Evolutionary conservation across 169 alveolate genomes (phyloP).

Genomic region (Eimeria acervulina): DNA sequence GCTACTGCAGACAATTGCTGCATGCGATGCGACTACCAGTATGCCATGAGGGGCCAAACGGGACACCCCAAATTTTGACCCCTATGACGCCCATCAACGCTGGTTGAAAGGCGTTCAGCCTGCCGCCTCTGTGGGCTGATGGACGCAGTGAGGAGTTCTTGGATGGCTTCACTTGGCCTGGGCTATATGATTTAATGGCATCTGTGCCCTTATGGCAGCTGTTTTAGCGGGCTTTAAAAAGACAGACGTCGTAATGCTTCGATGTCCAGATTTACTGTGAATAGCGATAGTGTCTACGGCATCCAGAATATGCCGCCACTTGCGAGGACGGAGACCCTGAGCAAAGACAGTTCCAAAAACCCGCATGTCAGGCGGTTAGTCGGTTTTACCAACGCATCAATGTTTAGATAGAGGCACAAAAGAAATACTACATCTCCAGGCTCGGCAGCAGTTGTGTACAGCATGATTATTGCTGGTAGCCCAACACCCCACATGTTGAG

Average conservation of each 20-base stretch:
- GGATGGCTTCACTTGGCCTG: not conserved
- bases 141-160: not conserved
- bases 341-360: constrained; percentile 8
- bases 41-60: constrained; percentile 31
- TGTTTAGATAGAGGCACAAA: not conserved
- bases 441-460: not conserved
- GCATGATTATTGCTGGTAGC: not conserved
- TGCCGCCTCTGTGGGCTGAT: not conserved
- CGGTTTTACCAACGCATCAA: not conserved
- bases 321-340: constrained; percentile 49
- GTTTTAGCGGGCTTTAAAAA: constrained; percentile 20
- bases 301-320: constrained; percentile 30
- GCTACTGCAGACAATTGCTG: constrained; percentile 56
- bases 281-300: constrained; percentile 62
- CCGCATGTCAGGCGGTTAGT: not conserved
- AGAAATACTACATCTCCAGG: not conserved
- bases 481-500: constrained; percentile 44
- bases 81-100: not conserved
- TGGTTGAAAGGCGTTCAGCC: constrained; percentile 9
- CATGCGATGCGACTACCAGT: constrained; percentile 73
- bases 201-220: not conserved
- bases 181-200: not conserved
- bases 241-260: constrained; percentile 42
- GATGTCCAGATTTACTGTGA: constrained; percentile 37
- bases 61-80: not conserved